Evolutionary conservation across 2,329 filamentous ascomycete species (phyloP).

Genomic region (Magnaporthales sp.): DNA sequence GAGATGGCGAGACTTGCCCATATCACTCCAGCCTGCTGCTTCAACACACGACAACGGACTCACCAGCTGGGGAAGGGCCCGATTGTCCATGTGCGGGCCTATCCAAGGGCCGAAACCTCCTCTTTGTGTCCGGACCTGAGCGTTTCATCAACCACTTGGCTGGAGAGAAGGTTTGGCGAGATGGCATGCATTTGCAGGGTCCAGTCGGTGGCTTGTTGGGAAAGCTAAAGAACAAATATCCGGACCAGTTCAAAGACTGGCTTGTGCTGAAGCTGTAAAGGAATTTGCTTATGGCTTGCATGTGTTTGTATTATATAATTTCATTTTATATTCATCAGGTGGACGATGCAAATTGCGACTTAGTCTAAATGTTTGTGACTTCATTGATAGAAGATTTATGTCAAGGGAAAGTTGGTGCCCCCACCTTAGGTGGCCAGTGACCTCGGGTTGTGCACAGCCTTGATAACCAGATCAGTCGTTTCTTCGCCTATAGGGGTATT

Average conservation of each 20-base stretch:
- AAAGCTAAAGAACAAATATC: slow-evolving; percentile 41
- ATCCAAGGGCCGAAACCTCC: slow-evolving; percentile 46
- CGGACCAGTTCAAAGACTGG: slow-evolving; percentile 31
- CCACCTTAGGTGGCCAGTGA: too few species aligned
- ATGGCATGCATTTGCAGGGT: slow-evolving; percentile 67
- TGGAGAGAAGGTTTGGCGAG: slow-evolving; percentile 68
- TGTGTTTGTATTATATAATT: not conserved
- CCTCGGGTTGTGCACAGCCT: too few species aligned
- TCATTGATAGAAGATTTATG: too few species aligned
- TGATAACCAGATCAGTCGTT: too few species aligned
- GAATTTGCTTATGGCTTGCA: not conserved
- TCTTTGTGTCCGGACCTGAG: slow-evolving; percentile 86
- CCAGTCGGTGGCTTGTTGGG: slow-evolving; percentile 60
- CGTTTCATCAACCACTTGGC: slow-evolving; percentile 79
- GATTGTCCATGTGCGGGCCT: slow-evolving; percentile 14
- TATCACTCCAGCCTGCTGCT: slow-evolving; percentile 20
- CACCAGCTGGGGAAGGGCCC: slow-evolving; percentile 15
- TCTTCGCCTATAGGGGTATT: too few species aligned
- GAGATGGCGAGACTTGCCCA: slow-evolving; percentile 9
- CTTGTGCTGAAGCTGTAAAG: slow-evolving; percentile 43
- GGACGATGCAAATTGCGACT: too few species aligned
- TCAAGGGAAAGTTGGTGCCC: too few species aligned
- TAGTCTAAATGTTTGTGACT: too few species aligned
- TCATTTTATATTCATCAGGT: not conserved
- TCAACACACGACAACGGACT: slow-evolving; percentile 7